phyloP scores from a whole-genome alignment of 805 yeast species.

The Kodamaea hsintzibuensis region DNA sequence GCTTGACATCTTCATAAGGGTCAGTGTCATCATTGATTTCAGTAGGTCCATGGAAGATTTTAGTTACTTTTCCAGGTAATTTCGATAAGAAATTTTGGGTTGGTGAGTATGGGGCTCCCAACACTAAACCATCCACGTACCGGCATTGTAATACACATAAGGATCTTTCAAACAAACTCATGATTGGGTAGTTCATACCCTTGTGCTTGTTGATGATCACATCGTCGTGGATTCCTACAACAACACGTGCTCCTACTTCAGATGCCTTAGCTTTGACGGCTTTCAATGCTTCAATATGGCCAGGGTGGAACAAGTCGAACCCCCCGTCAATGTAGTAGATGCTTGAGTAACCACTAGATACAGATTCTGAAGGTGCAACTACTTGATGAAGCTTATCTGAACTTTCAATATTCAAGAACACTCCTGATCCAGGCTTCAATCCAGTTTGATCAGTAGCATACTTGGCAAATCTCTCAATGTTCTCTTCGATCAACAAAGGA shows the following conservation, averaged over 20 bases:
- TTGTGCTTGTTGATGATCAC: slow-evolving; percentile 51
- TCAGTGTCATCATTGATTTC: slow-evolving; percentile 25
- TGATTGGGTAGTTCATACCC: slow-evolving; percentile 74
- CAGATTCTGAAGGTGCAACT: slow-evolving; percentile 32
- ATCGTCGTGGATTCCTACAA: slow-evolving; percentile 72
- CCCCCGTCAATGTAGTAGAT: slow-evolving; percentile 73
- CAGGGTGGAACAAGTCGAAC: slow-evolving; percentile 91
- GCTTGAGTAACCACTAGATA: slow-evolving; percentile 18
- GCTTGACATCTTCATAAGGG: slow-evolving; percentile 40
- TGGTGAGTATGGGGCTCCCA: slow-evolving; percentile 66
- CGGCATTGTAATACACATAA: slow-evolving; percentile 86
- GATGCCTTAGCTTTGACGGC: slow-evolving; percentile 43
- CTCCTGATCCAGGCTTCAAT: slow-evolving; percentile 55
- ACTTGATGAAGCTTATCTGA: slow-evolving; percentile 26
- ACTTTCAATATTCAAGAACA: slow-evolving; percentile 41
- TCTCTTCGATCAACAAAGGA: slow-evolving; percentile 33
- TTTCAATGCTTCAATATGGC: slow-evolving; percentile 77
- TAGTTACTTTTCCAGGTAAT: slow-evolving; percentile 39
- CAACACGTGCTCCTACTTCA: slow-evolving; percentile 44
- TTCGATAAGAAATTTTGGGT: slow-evolving; percentile 36
- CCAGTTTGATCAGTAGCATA: slow-evolving; percentile 73
- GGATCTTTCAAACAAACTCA: slow-evolving; percentile 84
- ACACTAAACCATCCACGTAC: slow-evolving; percentile 75
- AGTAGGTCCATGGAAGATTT: slow-evolving; percentile 63
- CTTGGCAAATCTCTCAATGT: slow-evolving; percentile 42